Base-by-base conservation (phyloP, 2,329 filamentous ascomycete genomes). In the Blumeriella jaapii region DNA sequence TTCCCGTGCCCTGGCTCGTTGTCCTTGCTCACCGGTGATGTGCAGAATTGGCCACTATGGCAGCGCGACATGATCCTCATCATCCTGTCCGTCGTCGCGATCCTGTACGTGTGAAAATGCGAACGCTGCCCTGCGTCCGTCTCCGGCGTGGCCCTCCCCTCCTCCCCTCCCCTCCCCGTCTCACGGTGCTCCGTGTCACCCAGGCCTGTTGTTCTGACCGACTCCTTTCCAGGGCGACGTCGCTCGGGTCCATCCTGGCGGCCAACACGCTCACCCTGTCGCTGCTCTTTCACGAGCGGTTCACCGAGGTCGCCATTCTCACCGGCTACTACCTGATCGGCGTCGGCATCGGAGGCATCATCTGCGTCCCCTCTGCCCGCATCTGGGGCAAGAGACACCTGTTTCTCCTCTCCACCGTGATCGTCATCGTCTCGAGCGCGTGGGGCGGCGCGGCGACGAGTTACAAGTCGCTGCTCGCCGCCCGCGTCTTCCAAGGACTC, bases 381-480 rank as follows among this genome's bases (percentile, higher is more conserved):
- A 79, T 95, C 44, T 95, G 84, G 82, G 89, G 89, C 24, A 95
- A 94, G 60, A 71, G 87, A 25, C 89, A 95, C 62, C 62, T 86
- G 11, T 95, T 93, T 56, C 60, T 95, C 16, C 50, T 93, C 2
- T 86, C 85, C 6, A 77, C 78, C 29, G 45, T 82, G 30, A 67
- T 93, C 39, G 68, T 93, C 49, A 69, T 93, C 26, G 64, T 70
- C 27, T 81, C 79, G 38, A 82, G 77, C 46, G 73, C 71, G 5
- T 95, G 87, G 87, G 86, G 74, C 17, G 73, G 69, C 0, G 74
- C 72, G 22, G 69, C 71, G 8, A 67, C 64, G 24, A 74, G 74
- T 55, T 91, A 93, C 56, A 64, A 61, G 11, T 83, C 75, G 51
- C 64, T 95, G 41, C 55, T 91, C 4, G 83, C 76, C 60, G 80